Evolutionary conservation across 1,139 yeast species (phyloP).

Genomic region (Zygosaccharomyces sapae): DNA sequence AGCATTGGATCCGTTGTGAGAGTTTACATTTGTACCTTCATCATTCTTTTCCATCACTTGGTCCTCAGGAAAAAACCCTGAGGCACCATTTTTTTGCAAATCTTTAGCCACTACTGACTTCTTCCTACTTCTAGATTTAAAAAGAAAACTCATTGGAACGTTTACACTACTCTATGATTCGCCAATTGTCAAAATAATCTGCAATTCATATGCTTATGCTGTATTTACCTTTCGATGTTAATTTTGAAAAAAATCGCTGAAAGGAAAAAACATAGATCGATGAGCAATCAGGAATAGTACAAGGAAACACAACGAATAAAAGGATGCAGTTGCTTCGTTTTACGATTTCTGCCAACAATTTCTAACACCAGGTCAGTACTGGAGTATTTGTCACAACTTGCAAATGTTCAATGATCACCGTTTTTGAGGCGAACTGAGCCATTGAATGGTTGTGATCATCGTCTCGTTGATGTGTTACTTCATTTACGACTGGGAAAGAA

Average conservation of each 20-base stretch:
- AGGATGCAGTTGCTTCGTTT: too few species aligned
- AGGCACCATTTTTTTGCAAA: conserved; percentile 10
- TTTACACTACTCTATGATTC: neutral
- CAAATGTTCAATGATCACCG: conserved; percentile 59
- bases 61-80: conserved; percentile 17
- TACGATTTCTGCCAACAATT: too few species aligned
- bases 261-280: neutral
- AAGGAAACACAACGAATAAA: too few species aligned
- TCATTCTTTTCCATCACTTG: conserved; percentile 10
- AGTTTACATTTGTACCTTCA: conserved; percentile 2
- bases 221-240: neutral
- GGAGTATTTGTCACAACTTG: conserved; percentile 58
- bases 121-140: conserved; percentile 15
- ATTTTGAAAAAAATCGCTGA: neutral
- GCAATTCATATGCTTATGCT: neutral
- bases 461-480: neutral
- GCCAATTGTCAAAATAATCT: neutral
- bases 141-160: conserved; percentile 19
- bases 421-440: conserved; percentile 29
- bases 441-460: neutral
- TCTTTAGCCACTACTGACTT: conserved; percentile 7
- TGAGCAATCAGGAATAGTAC: neutral
- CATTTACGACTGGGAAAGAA: conserved; percentile 11
- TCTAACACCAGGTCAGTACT: conserved; percentile 65
- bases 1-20: conserved; percentile 1